These are phyloP conservation scores for Sugiyamaella smithiae DNA, from an alignment of 805 yeast genomes.

Conservation along the genomic window DNA sequence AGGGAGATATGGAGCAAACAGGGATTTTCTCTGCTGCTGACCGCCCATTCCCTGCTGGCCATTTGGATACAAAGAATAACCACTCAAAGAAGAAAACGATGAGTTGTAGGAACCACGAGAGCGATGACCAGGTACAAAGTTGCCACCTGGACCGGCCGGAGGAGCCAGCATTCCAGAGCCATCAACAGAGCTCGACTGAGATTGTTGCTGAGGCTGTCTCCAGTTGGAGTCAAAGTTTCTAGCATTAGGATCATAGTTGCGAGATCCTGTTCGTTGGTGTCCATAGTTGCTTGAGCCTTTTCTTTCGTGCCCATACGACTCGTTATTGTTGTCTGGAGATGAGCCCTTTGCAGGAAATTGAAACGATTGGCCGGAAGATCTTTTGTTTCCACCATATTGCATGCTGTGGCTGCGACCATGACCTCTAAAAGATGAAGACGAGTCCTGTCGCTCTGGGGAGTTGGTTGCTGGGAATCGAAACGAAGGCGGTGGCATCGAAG, in stretches of 20 bases:
- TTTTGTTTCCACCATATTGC: constrained; percentile 31
- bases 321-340: constrained; percentile 33
- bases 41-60: constrained; percentile 12
- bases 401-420: constrained; percentile 22
- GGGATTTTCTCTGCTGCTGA: constrained; percentile 48
- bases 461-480: constrained; percentile 10
- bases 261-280: constrained; percentile 46
- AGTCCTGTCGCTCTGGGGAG: constrained; percentile 3
- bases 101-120: constrained; percentile 60
- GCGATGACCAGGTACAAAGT: constrained; percentile 76
- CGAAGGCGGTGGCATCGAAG: constrained; percentile 9
- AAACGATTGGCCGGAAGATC: constrained; percentile 25
- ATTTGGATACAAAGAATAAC: constrained; percentile 19
- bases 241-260: constrained; percentile 30
- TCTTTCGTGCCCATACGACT: constrained; percentile 26
- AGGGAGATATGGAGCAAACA: constrained; percentile 94
- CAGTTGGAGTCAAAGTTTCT: constrained; percentile 30
- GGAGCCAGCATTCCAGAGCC: constrained; percentile 13
- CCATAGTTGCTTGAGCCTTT: constrained; percentile 21
- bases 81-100: constrained; percentile 51
- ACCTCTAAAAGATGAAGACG: constrained; percentile 18
- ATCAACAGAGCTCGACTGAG: background rate
- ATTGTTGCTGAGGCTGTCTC: constrained; percentile 23
- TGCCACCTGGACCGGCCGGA: constrained; percentile 15
- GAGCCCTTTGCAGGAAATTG: constrained; percentile 47